Evolutionary conservation across 1,139 yeast species (phyloP), one percentile per base, ranked within the genome.

Genomic region (Yamadazyma songkhlaensis): DNA sequence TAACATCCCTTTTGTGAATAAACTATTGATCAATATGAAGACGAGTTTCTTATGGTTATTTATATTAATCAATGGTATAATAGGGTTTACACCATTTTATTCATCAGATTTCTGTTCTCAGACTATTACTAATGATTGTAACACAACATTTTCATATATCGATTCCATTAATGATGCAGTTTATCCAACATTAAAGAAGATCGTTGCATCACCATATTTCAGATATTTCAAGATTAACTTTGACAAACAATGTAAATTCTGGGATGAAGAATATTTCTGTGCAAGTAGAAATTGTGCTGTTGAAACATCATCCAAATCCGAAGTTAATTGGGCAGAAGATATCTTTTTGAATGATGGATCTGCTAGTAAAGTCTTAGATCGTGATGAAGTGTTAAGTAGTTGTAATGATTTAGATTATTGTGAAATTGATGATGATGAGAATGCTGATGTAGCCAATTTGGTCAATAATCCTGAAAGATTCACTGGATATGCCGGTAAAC

Each of bases 251-350:
- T 94, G 99, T 59, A 90, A 95, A 28, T 88, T 89, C 57, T 85
- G 94, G 84, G 78, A 81, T 41, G 85, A 82, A 48, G 86, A 79
- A 50, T 84, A 76, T 74, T 81, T 89, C 57, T 94, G 99, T 59
- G 90, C 95, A 49, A 89, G 94, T 54, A 77, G 89, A 47, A 87
- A 90, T 37, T 94, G 99, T 64, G 96, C 97, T 2, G 95, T 94
- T 24, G 97, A 92, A 59, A 76, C 85, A 17, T 57, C 69, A 44
- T 59, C 65, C 3, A 53, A 64, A 4, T 62, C 57, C 11, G 66
- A 67, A 44, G 64, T 76, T 43, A 77, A 77, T 52, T 83, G 88
- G 84, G 71, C 75, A 36, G 79, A 77, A 26, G 72, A 87, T 14
- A 53, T 58, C 35, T 86, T 88, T 24, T 86, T 84, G 42, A 72